These are phyloP conservation scores for Wallacemonas sp. DNA, from an alignment of 208 protist species.

Conservation along the genomic window DNA sequence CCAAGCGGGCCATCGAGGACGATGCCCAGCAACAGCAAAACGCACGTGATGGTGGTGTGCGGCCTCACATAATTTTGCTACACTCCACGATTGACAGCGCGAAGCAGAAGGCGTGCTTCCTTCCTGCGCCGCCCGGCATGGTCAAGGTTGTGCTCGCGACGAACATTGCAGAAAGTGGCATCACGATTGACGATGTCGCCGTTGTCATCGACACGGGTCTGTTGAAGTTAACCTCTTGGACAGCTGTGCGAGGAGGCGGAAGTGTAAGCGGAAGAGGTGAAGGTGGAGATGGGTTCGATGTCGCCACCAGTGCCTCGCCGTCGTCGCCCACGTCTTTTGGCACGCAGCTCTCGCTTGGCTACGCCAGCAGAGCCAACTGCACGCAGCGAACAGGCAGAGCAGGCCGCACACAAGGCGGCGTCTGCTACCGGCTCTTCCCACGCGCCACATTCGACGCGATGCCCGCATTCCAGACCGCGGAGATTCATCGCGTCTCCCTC, in stretches of 20 bases:
- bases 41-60: background rate
- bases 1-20: conserved; percentile 63
- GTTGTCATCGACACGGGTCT: conserved; percentile 96
- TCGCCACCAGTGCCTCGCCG: background rate
- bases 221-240: conserved; percentile 90
- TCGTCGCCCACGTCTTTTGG: conserved; percentile 35
- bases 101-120: conserved; percentile 91
- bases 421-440: conserved; percentile 98
- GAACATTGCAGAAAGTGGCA: conserved; percentile 97
- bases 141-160: conserved; percentile 96
- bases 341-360: conserved; percentile 72
- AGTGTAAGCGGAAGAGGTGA: background rate
- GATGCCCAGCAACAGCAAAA: too few species aligned
- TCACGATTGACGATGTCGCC: conserved; percentile 95
- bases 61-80: conserved; percentile 82
- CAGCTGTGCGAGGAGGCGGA: conserved; percentile 12
- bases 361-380: conserved; percentile 94
- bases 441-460: conserved; percentile 56
- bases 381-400: conserved; percentile 99
- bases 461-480: conserved; percentile 77
- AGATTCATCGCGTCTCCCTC: conserved; percentile 94
- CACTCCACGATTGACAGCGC: conserved; percentile 83
- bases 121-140: conserved; percentile 58
- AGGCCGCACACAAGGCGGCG: conserved; percentile 97
- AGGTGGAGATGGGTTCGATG: background rate